Percentiles rank a stretch among this genome's conserved stretches.
phyloP scores from a whole-genome alignment of 306 rosid genomes.

The cucumber (Cucumis sativus) region DNA sequence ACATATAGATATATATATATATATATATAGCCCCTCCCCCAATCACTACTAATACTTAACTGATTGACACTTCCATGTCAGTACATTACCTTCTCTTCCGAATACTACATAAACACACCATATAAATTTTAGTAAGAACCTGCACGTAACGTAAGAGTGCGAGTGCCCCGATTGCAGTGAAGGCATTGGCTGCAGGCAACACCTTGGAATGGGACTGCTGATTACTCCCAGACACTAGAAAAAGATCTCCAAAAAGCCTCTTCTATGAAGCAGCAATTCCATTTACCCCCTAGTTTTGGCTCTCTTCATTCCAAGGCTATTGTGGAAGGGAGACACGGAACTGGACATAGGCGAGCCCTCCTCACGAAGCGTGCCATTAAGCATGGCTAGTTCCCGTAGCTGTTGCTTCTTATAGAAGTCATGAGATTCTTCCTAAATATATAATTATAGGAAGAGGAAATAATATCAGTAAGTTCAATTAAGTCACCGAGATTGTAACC shows the following conservation, averaged over 20 bases:
- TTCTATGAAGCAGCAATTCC: background rate
- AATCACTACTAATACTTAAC: constrained; percentile 1
- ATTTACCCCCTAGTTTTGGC: constrained; percentile 89
- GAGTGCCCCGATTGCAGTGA: constrained; percentile 13
- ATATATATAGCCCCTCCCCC: background rate
- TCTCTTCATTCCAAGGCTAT: constrained; percentile 98
- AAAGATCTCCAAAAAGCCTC: constrained; percentile 5
- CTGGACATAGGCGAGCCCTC: constrained; percentile 98
- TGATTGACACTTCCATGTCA: constrained; percentile 7
- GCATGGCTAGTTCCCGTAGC: constrained; percentile 82
- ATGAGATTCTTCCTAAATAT: constrained; percentile 71
- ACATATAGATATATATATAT: background rate
- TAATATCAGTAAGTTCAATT: background rate
- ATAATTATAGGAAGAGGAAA: background rate
- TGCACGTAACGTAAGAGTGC: constrained; percentile 7
- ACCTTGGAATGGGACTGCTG: constrained; percentile 12
- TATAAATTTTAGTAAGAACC: constrained; percentile 11
- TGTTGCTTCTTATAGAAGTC: constrained; percentile 98
- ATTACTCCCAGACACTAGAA: constrained; percentile 12
- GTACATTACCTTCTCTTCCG: constrained; percentile 10
- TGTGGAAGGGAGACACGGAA: constrained; percentile 71
- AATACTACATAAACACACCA: constrained; percentile 12
- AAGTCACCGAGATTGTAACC: background rate
- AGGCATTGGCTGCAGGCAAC: constrained; percentile 10
- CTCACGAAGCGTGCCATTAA: constrained; percentile 89